Conservation (phyloP, 2,329 filamentous ascomycete species). For the Torrubiella hemipterigena region DNA sequence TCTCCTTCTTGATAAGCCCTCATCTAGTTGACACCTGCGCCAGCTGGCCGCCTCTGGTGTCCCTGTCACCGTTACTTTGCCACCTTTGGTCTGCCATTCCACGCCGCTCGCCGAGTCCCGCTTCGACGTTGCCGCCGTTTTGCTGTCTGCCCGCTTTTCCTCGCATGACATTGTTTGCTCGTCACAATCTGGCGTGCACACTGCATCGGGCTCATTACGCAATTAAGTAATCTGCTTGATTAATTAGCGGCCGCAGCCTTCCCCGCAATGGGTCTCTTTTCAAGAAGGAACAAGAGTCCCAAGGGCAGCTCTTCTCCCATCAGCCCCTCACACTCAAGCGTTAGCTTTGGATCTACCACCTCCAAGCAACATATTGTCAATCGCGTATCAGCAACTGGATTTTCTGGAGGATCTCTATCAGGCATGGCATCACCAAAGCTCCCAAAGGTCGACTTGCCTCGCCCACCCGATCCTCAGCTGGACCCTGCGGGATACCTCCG, state of each 20-base stretch:
- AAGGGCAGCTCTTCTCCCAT: constrained; percentile 29
- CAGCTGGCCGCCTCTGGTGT: too few species aligned
- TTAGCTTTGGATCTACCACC: constrained; percentile 37
- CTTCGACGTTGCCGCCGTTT: too few species aligned
- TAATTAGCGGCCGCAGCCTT: neutral
- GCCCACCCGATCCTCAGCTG: constrained; percentile 73
- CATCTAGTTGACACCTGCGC: too few species aligned
- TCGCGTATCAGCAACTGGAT: constrained; percentile 38
- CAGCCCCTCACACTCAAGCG: constrained; percentile 33
- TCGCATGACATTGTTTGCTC: too few species aligned
- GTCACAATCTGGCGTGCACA: too few species aligned
- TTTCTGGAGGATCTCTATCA: constrained; percentile 34
- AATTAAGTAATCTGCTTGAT: too few species aligned
- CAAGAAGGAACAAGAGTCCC: constrained; percentile 38
- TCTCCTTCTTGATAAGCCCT: too few species aligned
- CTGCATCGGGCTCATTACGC: too few species aligned
- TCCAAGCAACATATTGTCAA: constrained; percentile 38
- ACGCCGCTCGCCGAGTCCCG: too few species aligned
- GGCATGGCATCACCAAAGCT: constrained; percentile 43
- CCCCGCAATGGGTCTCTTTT: constrained; percentile 42
- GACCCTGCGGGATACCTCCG: constrained; percentile 86
- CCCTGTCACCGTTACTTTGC: too few species aligned
- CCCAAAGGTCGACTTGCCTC: constrained; percentile 69
- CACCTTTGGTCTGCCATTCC: too few species aligned
- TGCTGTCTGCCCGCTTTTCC: too few species aligned